Evolutionary conservation across 163 green algal species (phyloP), one percentile per base, ranked within the genome.

Genomic region (Scenedesmus sp.): DNA sequence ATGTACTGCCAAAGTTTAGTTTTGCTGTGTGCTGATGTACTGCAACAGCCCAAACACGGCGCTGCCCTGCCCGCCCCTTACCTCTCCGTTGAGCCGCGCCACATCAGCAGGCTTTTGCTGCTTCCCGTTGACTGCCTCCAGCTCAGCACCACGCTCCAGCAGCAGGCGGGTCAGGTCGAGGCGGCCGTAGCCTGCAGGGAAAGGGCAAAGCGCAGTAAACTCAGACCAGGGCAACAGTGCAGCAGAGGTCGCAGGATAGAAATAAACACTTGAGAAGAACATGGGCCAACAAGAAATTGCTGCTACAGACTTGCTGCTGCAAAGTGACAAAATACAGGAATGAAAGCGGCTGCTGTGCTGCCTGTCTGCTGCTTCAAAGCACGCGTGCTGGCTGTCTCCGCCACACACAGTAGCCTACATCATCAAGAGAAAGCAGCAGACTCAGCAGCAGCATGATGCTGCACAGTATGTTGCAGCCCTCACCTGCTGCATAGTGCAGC

Each of bases 401-500:
- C n/a, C n/a, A n/a, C n/a, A n/a, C n/a, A n/a, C n/a, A n/a, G n/a
- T n/a, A n/a, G n/a, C 7, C 46, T 56, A 56, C 7, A 56, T 22
- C 30, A 4, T 33, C 7, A n/a, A 20, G n/a, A n/a, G 22, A n/a
- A 40, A 26, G 40, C 12, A 44, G 37, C 22, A 81, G 40, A 2
- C 10, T 7, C 16, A 81, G 56, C 59, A 30, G 61, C 83, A 59
- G 37, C 24, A 5, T 53, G 78, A 78, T 53, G 56, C 30, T 18
- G 46, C 46, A 0, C 65, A 18, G 51, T 40, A 53, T 76, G 33
- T n/a, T n/a, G 61, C 44, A 42, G 0, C 10, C 3, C 92, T 35
- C 65, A 95, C 97, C 97, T 70, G 97, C 97, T 10, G 97, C 97
- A 83, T 98, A 99, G 92, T 98, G 96, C 83, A 99, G 88, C 4